phyloP scores from a whole-genome alignment of 148 eudicot species.

The Silene conica region DNA sequence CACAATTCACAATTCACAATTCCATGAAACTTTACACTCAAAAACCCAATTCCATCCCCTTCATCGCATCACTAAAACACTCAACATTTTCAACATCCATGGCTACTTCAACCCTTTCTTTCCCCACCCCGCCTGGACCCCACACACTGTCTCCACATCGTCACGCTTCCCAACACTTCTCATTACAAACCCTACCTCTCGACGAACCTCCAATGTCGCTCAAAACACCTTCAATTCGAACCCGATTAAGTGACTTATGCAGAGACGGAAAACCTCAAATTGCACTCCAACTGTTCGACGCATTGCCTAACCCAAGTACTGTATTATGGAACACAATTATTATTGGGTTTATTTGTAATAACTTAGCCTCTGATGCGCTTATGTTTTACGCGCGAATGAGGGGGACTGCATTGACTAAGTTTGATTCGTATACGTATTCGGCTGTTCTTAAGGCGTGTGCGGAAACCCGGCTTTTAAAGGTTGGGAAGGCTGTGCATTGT shows the following conservation, averaged over 20 bases:
- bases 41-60: neutral
- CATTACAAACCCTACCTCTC: constrained; percentile 15
- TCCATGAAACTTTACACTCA: neutral
- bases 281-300: constrained; percentile 83
- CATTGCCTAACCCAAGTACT: constrained; percentile 68
- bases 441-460: constrained; percentile 89
- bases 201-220: constrained; percentile 28
- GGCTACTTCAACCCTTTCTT: constrained; percentile 25
- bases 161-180: constrained; percentile 9
- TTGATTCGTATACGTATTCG: constrained; percentile 78
- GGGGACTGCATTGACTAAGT: constrained; percentile 10
- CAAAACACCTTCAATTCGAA: constrained; percentile 57
- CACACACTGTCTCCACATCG: constrained; percentile 20
- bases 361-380: constrained; percentile 58
- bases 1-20: neutral
- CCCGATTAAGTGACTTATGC: constrained; percentile 66
- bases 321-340: constrained; percentile 87
- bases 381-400: constrained; percentile 53
- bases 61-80: neutral
- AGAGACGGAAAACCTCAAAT: constrained; percentile 53
- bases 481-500: constrained; percentile 81
- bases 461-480: constrained; percentile 38
- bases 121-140: constrained; percentile 22
- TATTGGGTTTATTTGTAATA: constrained; percentile 80
- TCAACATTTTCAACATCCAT: neutral